Evolutionary conservation across 2,329 filamentous ascomycete species (phyloP), one percentile per base, ranked within the genome.

Genomic region (Microcyclospora pomicola): DNA sequence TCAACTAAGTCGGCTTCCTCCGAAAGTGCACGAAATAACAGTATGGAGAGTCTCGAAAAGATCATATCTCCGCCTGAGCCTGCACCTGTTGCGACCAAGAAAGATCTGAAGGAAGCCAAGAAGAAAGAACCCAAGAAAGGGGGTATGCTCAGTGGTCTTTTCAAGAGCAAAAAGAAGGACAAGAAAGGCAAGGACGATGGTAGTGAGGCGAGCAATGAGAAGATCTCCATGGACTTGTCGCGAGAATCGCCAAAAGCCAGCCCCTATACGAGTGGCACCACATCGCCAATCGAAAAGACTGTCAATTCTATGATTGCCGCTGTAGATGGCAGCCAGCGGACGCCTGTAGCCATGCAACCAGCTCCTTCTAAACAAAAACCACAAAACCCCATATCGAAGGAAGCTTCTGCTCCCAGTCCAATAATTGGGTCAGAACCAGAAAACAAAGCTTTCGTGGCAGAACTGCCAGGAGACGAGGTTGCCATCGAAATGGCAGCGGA

Each of bases 21-120:
- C 33, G 62, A 68, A 42, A 68, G 76, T 68, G 50, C 52, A 56
- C 41, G 54, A n/a, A 54, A 46, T 12, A 75, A 72, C 58, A 88
- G 83, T 55, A 66, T 92, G 33, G 86, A 94, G 45, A 78, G 76
- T 41, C 69, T 83, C 36, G 80, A 85, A 40, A 86, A 82, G 62
- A 71, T 74, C 15, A 64, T 73, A 27, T 69, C 73, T 2, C 68
- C 67, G 12, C 62, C 67, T 15, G 82, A 86, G 34, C 67, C 72
- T 9, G 65, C 65, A 13, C 62, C 66, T 15, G 80, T 84, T 31
- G 75, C 73, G 51, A 61, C 43, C 37, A 82, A 82, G 59, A 81
- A 88, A 35, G 80, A 83, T 48, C 82, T 81, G 60, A 83, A 91
- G 36, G 80, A 83, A 49, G 19, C 19, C 4, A 82, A 82, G 62